Evolutionary conservation across 495 filamentous ascomycete genomes (phyloP), one percentile per base, ranked within the genome.

Genomic region (Trichoderma parareesei): DNA sequence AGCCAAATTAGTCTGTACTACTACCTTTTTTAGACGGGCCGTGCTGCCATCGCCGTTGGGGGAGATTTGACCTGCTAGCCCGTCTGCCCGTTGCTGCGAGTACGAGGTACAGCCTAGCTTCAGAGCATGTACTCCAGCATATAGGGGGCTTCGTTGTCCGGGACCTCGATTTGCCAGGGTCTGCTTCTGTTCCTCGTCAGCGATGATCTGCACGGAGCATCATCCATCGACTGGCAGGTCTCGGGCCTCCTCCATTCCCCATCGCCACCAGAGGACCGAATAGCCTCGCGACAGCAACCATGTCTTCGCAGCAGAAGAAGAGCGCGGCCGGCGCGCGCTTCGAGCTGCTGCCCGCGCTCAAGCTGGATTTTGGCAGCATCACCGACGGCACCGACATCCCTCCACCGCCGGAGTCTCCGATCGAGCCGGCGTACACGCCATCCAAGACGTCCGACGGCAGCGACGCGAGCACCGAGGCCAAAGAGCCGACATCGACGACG

Each of bases 311-410:
- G 27, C 33, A 57, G 7, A 57, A 37, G 8, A 57, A 57, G 33
- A 16, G 10, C 10, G 53, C 18, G 27, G 14, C 33, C 8, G 18
- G 53, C 53, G 35, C 53, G 33, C 76, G 78, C 66, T 84, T 85
- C 67, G 78, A 83, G 70, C 79, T 84, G 33, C 14, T 57, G 33
- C 82, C 81, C 33, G 77, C 76, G 18, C 74, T 85, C 27, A 73
- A 81, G 64, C 72, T 82, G 70, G 76, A 76, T 18, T 79, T 85
- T 63, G 75, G 76, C 64, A 81, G 81, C 10, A 67, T 85, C 66
- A 85, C 82, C 27, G 82, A 84, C 33, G 82, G 82, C 20, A 85
- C 82, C 65, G 70, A 83, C 67, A 85, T 85, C 65, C 82, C 82
- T 44, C 81, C 82, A 46, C 82, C 82, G 7, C 70, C 70, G 18